A percentile compares a stretch with the other conserved stretches of the same genome.
Evolutionary conservation across 805 yeast species (phyloP).

Genomic region (Nakazawaea pomicola): DNA sequence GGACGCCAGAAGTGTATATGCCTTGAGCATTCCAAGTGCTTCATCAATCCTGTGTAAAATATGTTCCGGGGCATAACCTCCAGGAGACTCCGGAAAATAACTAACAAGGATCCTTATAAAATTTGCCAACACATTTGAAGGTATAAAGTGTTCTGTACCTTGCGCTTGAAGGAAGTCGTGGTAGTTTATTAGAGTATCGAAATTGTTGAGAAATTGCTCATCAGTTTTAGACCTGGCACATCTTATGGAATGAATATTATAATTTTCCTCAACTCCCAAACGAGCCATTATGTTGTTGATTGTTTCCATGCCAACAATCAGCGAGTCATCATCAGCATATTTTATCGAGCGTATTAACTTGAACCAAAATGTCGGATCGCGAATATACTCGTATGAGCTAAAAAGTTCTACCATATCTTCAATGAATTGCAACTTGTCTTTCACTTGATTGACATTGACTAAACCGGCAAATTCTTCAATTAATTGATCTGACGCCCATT

Average conservation of each 20-base stretch:
- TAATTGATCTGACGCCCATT: constrained; percentile 3
- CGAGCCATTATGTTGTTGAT: constrained; percentile 1
- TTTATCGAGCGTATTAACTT: neutral
- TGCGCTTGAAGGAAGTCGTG: neutral
- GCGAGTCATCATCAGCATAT: neutral
- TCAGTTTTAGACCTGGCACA: constrained; percentile 8
- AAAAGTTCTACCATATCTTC: neutral
- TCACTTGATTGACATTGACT: constrained; percentile 6
- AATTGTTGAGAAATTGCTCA: constrained; percentile 2
- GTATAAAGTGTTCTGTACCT: neutral
- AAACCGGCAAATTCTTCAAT: neutral
- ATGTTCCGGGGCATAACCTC: neutral
- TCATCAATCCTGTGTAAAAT: constrained; percentile 1
- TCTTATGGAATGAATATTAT: neutral
- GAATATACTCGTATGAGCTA: neutral
- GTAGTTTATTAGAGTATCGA: constrained; percentile 9
- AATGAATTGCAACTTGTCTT: neutral
- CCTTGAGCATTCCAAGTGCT: constrained; percentile 3
- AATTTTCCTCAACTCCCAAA: neutral
- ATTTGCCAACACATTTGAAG: constrained; percentile 2
- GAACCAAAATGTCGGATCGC: constrained; percentile 4
- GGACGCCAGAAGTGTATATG: neutral
- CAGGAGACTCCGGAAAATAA: neutral
- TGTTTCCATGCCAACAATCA: neutral
- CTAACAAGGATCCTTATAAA: constrained; percentile 7